phyloP scores from a whole-genome alignment of 495 filamentous ascomycete species.

The Aspergillus affinis region DNA sequence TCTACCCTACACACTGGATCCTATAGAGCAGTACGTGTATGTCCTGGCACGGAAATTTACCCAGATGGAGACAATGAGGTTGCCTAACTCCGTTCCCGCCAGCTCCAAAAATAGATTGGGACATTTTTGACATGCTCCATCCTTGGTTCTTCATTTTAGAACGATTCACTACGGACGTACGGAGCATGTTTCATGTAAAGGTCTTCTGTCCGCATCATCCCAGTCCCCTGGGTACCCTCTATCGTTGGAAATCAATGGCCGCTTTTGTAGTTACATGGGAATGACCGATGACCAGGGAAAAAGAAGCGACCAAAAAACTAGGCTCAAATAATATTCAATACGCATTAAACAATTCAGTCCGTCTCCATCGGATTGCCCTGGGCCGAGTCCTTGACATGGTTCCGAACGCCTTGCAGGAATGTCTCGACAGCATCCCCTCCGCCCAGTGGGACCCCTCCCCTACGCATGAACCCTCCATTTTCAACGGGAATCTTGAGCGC shows the following conservation, averaged over 20 bases:
- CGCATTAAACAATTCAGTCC: slow-evolving; percentile 30
- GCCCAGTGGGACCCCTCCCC: slow-evolving; percentile 75
- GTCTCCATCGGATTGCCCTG: slow-evolving; percentile 47
- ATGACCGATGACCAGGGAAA: neutral
- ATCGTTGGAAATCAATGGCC: neutral
- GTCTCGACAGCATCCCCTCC: slow-evolving; percentile 86
- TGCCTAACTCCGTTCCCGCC: too few species aligned
- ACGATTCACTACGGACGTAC: too few species aligned
- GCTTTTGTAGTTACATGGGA: neutral
- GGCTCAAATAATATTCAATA: slow-evolving; percentile 2
- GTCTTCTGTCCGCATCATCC: neutral
- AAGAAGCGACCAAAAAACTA: slow-evolving; percentile 2
- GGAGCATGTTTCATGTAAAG: too few species aligned
- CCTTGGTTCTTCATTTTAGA: neutral
- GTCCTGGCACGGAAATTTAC: too few species aligned
- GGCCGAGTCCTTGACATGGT: slow-evolving; percentile 56
- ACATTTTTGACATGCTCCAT: neutral
- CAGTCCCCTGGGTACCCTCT: neutral
- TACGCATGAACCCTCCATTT: slow-evolving; percentile 75
- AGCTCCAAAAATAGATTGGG: too few species aligned
- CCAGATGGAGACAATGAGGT: too few species aligned
- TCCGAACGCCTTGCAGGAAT: slow-evolving; percentile 85
- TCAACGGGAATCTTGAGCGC: slow-evolving; percentile 75
- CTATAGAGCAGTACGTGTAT: too few species aligned
- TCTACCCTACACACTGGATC: too few species aligned